These are phyloP conservation scores for Solanum chiquidenum DNA, from an alignment of 257 asterid genomes.

Conservation along the genomic window DNA sequence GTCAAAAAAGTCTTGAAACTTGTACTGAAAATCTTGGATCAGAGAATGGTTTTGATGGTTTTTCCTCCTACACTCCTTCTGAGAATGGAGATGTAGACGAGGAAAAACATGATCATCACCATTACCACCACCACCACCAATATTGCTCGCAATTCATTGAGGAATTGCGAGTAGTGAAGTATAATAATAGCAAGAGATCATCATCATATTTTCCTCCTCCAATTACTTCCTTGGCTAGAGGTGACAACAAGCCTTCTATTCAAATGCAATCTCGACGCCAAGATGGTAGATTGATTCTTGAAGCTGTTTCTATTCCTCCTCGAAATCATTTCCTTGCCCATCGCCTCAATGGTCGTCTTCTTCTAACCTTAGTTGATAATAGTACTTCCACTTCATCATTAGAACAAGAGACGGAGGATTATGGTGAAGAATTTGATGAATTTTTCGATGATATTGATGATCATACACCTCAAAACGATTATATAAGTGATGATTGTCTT, in stretches of 20 bases:
- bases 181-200: constrained; percentile 17
- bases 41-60: constrained; percentile 72
- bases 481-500: too few species aligned
- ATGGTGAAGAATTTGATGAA: constrained; percentile 9
- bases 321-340: constrained; percentile 44
- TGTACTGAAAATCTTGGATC: constrained; percentile 91
- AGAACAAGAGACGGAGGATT: background rate
- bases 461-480: background rate
- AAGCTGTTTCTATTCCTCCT: constrained; percentile 56
- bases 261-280: constrained; percentile 50
- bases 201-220: constrained; percentile 64
- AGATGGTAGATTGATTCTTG: constrained; percentile 63
- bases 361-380: constrained; percentile 28
- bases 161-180: constrained; percentile 27
- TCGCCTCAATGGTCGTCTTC: constrained; percentile 62
- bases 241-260: constrained; percentile 31
- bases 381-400: background rate
- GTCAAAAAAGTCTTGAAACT: constrained; percentile 48
- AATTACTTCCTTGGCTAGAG: constrained; percentile 43
- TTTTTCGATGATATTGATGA: constrained; percentile 21
- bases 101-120: background rate
- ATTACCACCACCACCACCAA: constrained; percentile 6
- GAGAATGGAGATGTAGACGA: constrained; percentile 23
- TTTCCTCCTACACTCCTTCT: constrained; percentile 23
- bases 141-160: background rate